Conservation (phyloP, 78 protist species). For the Dictyostelium capitatum region DNA sequence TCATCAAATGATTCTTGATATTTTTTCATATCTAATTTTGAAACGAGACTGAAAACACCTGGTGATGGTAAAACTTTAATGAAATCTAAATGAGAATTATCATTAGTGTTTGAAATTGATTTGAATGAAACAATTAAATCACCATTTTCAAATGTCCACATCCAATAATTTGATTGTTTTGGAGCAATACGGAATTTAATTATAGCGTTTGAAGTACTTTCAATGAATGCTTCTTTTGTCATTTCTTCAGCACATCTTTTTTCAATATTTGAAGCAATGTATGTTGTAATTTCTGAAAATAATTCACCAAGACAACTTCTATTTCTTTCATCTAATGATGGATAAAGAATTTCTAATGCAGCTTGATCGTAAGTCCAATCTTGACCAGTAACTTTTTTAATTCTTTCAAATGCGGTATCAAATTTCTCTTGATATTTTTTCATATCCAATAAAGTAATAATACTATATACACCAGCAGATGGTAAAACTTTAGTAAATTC, state of each 20-base stretch:
- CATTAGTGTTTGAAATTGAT: conserved; percentile 11
- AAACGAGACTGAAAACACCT: conserved; percentile 21
- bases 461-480: conserved; percentile 48
- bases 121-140: conserved; percentile 7
- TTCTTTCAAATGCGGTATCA: not conserved
- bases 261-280: not conserved
- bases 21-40: conserved; percentile 21
- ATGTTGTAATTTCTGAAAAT: not conserved
- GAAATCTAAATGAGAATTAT: conserved; percentile 21
- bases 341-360: conserved; percentile 22
- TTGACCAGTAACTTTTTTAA: conserved; percentile 1
- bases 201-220: not conserved
- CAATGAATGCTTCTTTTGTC: conserved; percentile 46
- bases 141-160: not conserved
- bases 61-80: conserved; percentile 61
- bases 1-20: conserved; percentile 37
- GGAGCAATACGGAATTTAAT: not conserved
- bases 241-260: conserved; percentile 46
- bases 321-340: conserved; percentile 9
- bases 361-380: conserved; percentile 49
- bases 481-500: conserved; percentile 10
- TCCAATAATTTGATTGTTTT: conserved; percentile 48
- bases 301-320: conserved; percentile 36
- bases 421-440: conserved; percentile 37
- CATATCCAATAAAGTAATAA: conserved; percentile 15